Base-by-base conservation (phyloP, 2,329 filamentous ascomycete species). In the Neonectria hederae region DNA sequence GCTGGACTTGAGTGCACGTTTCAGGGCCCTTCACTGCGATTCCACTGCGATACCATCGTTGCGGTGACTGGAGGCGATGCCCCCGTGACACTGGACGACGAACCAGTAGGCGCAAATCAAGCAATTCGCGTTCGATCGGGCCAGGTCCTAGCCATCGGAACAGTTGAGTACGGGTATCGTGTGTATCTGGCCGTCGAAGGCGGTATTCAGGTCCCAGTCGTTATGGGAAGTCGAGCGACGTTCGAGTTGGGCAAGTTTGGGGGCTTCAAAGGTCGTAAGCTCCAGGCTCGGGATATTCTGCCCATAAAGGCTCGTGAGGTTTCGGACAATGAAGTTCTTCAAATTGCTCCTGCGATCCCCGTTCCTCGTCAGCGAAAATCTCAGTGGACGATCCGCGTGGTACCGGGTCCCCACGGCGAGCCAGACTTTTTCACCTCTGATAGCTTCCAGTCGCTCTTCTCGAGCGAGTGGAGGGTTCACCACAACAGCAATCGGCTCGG, bases 401-500 rank as follows among this genome's bases (percentile, higher is more conserved):
- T 82, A 7, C 79, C 78, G 1, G 80, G 80, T 0, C 81, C 80
- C 0, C 79, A 82, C 19, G 77, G 77, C 1, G 73, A 78, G 1
- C 76, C 77, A 2, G 79, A 80, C 54, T 77, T 77, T 51, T 78
- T 81, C 60, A 79, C 78, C 10, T 21, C 65, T 4, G 69, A 76
- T 3, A 75, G 78, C 1, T 68, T 75, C 13, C 63, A 68, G 3
- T 66, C 67, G 1, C 65, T 81, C 5, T 82, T 79, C 43, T 67
- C 71, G 0, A 75, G 70, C 6, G 69, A 76, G 4, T 83, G 79
- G 79, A 74, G 67, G 6, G 76, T 82, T 2, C 76, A 80, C 11
- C 76, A 81, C 69, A 82, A 82, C 59, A 80, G 77, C 52, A 81
- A 79, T 40, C 75, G 81, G 1, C 71, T 77, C 2, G 81, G 80